Evolutionary conservation across 257 asterid species (phyloP).

Genomic region (Parsonsia alboflavescens): DNA sequence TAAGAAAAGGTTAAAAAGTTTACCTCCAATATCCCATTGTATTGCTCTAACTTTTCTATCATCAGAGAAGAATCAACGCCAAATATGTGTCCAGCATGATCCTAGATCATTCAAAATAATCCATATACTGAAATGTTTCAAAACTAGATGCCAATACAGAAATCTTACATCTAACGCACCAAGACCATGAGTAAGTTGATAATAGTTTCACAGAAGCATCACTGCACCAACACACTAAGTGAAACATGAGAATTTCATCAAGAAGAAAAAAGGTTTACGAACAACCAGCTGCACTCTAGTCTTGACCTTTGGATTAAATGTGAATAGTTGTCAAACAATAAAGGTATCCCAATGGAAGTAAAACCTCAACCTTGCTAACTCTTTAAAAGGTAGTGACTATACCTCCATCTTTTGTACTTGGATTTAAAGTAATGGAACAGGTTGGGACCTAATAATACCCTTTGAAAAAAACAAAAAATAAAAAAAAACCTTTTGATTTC

Average conservation of each 20-base stretch:
- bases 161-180: background rate
- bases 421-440: too few species aligned
- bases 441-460: too few species aligned
- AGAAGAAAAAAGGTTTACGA: background rate
- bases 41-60: slow-evolving; percentile 82
- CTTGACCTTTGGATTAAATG: background rate
- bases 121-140: background rate
- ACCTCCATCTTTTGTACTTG: too few species aligned
- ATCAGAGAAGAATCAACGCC: slow-evolving; percentile 85
- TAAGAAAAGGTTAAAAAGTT: slow-evolving; percentile 1
- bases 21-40: slow-evolving; percentile 73
- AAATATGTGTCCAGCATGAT: slow-evolving; percentile 96
- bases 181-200: background rate
- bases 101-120: slow-evolving; percentile 35
- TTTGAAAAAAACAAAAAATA: too few species aligned
- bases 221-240: background rate
- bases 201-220: background rate
- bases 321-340: background rate
- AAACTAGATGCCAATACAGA: background rate
- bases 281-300: background rate
- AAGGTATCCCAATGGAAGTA: background rate
- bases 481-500: too few species aligned
- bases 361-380: background rate
- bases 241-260: background rate
- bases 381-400: too few species aligned